phyloP scores from a whole-genome alignment of 768 basidiomycete species.

The Pisolithus microcarpus region DNA sequence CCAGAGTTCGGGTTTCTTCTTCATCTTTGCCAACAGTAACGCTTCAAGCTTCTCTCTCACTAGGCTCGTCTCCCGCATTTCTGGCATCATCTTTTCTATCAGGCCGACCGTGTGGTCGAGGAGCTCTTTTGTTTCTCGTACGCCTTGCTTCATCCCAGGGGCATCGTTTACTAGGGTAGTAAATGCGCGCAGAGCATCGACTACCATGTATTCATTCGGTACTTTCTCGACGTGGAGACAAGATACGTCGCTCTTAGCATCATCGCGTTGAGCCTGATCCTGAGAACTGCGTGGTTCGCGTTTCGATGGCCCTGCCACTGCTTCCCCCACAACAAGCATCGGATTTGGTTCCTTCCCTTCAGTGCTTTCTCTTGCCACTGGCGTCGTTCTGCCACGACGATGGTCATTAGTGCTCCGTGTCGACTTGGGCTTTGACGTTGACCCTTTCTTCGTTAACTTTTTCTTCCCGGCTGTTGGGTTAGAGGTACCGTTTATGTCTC shows the following conservation, averaged over 20 bases:
- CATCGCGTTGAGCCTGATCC: not conserved
- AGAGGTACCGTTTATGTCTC: not conserved
- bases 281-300: not conserved
- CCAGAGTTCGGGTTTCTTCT: slow-evolving; percentile 24
- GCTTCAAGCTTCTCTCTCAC: slow-evolving; percentile 23
- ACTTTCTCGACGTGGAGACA: slow-evolving; percentile 7
- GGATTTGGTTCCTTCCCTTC: not conserved
- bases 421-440: not conserved
- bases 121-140: slow-evolving; percentile 16
- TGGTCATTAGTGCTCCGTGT: too few species aligned
- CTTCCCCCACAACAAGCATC: not conserved
- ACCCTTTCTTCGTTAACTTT: not conserved
- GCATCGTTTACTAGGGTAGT: slow-evolving; percentile 17
- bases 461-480: slow-evolving; percentile 1
- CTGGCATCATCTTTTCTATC: slow-evolving; percentile 12
- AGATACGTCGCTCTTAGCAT: not conserved
- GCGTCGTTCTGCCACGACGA: too few species aligned
- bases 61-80: slow-evolving; percentile 13
- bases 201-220: slow-evolving; percentile 18
- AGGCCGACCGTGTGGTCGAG: slow-evolving; percentile 10
- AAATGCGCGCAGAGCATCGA: slow-evolving; percentile 23
- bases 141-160: slow-evolving; percentile 13
- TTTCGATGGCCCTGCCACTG: not conserved
- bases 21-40: slow-evolving; percentile 22
- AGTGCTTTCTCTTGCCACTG: too few species aligned